A percentile compares a stretch with the other conserved stretches of the same genome.
These are phyloP conservation scores for Melocanna baccifera DNA, from an alignment of 176 grass and related monocot species.

Conservation along the genomic window DNA sequence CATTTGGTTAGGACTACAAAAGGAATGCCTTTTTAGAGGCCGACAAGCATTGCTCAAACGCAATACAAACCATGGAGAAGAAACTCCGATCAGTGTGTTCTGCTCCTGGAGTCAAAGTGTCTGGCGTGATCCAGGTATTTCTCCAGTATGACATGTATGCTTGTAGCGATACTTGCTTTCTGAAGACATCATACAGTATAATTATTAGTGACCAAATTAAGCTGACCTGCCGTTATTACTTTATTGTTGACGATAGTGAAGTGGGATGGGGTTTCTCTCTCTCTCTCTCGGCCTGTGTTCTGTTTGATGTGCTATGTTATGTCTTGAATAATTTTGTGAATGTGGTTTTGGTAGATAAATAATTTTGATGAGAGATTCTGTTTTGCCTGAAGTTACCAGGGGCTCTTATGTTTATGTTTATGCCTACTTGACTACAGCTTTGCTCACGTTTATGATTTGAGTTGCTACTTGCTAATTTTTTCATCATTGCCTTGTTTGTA, in stretches of 20 bases:
- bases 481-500: background rate
- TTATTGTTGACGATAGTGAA: background rate
- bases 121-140: slow-evolving; percentile 64
- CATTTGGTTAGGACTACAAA: slow-evolving; percentile 64
- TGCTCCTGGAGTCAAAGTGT: slow-evolving; percentile 48
- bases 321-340: background rate
- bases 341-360: background rate
- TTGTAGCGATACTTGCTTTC: background rate
- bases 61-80: slow-evolving; percentile 63
- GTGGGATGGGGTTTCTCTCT: background rate
- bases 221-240: background rate
- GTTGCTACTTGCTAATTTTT: slow-evolving; percentile 1
- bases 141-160: slow-evolving; percentile 4
- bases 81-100: slow-evolving; percentile 56
- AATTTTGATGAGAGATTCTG: background rate
- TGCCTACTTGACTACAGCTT: background rate
- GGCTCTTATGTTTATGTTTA: background rate
- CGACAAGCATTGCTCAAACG: slow-evolving; percentile 57
- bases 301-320: background rate
- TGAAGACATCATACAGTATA: background rate
- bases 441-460: background rate
- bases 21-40: slow-evolving; percentile 67
- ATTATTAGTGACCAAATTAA: background rate
- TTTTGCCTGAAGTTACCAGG: background rate
- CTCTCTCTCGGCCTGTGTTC: background rate